Percentiles rank a stretch among this genome's conserved stretches.
phyloP scores from a whole-genome alignment of 495 filamentous ascomycete genomes.

The Daldinia vernicosa region DNA sequence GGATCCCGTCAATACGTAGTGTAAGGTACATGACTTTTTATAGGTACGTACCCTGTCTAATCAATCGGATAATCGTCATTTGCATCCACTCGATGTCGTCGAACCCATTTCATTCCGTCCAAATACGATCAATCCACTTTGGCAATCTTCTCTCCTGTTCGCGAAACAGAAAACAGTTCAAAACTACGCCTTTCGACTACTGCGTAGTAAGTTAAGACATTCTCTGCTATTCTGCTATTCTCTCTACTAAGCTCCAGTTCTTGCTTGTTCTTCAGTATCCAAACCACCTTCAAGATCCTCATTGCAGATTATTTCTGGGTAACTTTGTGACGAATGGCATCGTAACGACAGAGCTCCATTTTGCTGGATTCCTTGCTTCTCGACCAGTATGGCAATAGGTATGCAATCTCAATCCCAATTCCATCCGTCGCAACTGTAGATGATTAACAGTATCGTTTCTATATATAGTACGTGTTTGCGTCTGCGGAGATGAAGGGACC shows the following conservation, averaged over 20 bases:
- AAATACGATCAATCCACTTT: conserved; percentile 7
- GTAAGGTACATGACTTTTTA: background rate
- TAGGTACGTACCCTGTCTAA: conserved; percentile 2
- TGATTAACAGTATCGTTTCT: conserved; percentile 23
- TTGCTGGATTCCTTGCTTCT: conserved; percentile 12
- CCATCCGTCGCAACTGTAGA: conserved; percentile 1
- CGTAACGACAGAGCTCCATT: conserved; percentile 18
- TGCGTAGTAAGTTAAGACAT: background rate
- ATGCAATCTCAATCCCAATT: conserved; percentile 8
- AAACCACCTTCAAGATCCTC: conserved; percentile 1
- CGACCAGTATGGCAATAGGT: conserved; percentile 46
- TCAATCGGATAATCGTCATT: conserved; percentile 32
- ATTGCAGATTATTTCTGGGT: background rate
- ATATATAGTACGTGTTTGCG: conserved; percentile 82
- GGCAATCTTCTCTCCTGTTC: background rate
- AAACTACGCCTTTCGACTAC: conserved; percentile 6
- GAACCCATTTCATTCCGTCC: conserved; percentile 12
- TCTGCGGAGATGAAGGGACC: conserved; percentile 91
- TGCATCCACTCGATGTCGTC: conserved; percentile 8
- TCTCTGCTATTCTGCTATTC: background rate
- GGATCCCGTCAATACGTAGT: background rate
- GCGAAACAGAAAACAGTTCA: conserved; percentile 27
- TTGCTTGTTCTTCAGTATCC: background rate
- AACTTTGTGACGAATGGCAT: conserved; percentile 33
- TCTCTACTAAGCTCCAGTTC: conserved; percentile 4